Evolutionary conservation across 2,329 filamentous ascomycete genomes (phyloP).

Genomic region (Fusarium virguliforme): DNA sequence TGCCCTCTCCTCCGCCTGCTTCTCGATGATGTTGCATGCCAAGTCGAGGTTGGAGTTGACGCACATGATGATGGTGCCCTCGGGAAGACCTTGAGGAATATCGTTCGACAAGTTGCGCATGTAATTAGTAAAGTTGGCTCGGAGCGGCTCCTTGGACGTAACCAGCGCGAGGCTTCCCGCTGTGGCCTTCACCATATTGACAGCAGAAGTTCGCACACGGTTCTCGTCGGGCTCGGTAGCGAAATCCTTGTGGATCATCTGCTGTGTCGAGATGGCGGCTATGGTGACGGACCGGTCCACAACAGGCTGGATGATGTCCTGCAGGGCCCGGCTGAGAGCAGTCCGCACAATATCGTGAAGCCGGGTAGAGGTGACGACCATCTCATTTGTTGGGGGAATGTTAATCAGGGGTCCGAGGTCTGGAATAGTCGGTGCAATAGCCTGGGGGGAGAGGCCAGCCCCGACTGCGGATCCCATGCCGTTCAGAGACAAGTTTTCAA

Average conservation of each 20-base stretch:
- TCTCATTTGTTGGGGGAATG: conserved; percentile 85
- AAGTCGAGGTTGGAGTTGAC: conserved; percentile 97
- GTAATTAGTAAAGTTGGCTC: conserved; percentile 98
- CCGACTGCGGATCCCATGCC: conserved; percentile 78
- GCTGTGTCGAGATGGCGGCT: conserved; percentile 94
- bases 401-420: conserved; percentile 85
- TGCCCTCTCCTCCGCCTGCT: conserved; percentile 93
- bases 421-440: conserved; percentile 85
- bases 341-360: conserved; percentile 84
- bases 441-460: conserved; percentile 82
- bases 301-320: conserved; percentile 97
- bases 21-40: conserved; percentile 94
- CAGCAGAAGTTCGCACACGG: conserved; percentile 86
- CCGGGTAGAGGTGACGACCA: conserved; percentile 80
- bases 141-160: conserved; percentile 97
- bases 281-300: conserved; percentile 98
- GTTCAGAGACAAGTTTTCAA: conserved; percentile 86
- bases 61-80: conserved; percentile 97
- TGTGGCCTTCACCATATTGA: conserved; percentile 95
- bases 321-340: conserved; percentile 90
- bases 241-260: conserved; percentile 97
- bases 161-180: conserved; percentile 95
- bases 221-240: conserved; percentile 93
- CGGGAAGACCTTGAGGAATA: conserved; percentile 86
- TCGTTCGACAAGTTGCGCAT: conserved; percentile 80